Conservation (phyloP, 2,329 filamentous ascomycete genomes). For the Fusarium azukiicola region DNA sequence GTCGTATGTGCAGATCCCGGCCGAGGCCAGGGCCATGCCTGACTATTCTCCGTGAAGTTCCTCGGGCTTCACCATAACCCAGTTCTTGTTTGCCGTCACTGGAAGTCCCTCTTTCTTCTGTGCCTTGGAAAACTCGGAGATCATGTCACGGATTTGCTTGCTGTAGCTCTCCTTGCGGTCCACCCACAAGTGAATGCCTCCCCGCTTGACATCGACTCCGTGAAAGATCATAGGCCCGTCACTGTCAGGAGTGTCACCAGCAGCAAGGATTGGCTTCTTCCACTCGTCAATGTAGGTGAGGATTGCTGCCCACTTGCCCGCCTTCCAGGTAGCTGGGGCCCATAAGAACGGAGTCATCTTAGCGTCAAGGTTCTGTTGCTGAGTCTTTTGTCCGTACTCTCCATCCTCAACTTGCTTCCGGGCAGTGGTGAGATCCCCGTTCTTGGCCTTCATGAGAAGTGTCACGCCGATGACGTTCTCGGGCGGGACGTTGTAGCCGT, state of each 20-base stretch:
- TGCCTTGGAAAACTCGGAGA: slow-evolving; percentile 56
- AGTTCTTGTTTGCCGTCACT: slow-evolving; percentile 69
- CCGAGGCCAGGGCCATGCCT: not conserved
- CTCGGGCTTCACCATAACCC: slow-evolving; percentile 65
- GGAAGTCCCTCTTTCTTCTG: slow-evolving; percentile 61
- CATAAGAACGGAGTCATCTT: slow-evolving; percentile 66
- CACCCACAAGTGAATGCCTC: slow-evolving; percentile 67
- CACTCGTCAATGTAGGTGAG: slow-evolving; percentile 67
- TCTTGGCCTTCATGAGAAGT: slow-evolving; percentile 59
- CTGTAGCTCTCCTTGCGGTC: slow-evolving; percentile 62
- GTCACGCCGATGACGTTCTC: slow-evolving; percentile 69
- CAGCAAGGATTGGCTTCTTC: slow-evolving; percentile 66
- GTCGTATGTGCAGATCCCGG: not conserved
- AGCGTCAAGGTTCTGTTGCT: slow-evolving; percentile 62
- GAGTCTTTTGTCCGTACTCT: slow-evolving; percentile 55
- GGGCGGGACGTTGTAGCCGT: slow-evolving; percentile 68
- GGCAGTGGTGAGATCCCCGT: slow-evolving; percentile 58
- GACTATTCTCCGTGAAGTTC: slow-evolving; percentile 56
- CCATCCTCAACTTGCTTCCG: slow-evolving; percentile 65
- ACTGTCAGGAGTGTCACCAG: slow-evolving; percentile 67
- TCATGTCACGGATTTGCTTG: slow-evolving; percentile 63
- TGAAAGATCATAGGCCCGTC: slow-evolving; percentile 70
- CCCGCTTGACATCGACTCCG: slow-evolving; percentile 65
- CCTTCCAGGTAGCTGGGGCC: slow-evolving; percentile 68
- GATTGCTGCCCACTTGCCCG: slow-evolving; percentile 68